Base-by-base conservation (phyloP, 148 eudicot species). In the Persicaria tinctoria region DNA sequence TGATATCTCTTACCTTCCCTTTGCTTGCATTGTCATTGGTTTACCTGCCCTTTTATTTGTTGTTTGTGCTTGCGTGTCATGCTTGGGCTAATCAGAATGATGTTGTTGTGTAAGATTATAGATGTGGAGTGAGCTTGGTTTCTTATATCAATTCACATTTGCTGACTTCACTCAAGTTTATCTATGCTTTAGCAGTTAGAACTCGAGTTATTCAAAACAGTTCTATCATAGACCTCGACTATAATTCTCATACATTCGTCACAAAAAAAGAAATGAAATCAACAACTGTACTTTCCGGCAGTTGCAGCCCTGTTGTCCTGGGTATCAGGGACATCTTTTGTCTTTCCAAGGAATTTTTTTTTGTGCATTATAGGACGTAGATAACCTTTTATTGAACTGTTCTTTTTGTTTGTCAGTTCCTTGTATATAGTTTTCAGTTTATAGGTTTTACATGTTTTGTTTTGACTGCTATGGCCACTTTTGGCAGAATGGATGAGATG, bases 401-500 rank as follows among this genome's bases (percentile, higher is more conserved):
- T 69, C 13, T 69, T n/a, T 69, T 46, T 32, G 16, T 17, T 69
- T 69, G 18, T 6, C n/a, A 27, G 16, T 32, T 32, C 73, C 17
- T 49, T 72, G 56, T 20, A 50, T 72, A 13, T 49, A 72, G 17
- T 2, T 5, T 27, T 0, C n/a, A 10, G 6, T 54, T 74, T 6
- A 38, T 54, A 45, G 41, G 27, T 46, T 50, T 23, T 72, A 6
- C 13, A 18, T 72, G 47, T 48, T 49, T 20, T 18, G 27, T 5
- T 76, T 6, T 80, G 45, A 38, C 56, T 69, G 55, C 12, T 62
- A 66, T 74, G 72, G 44, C 46, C 41, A 23, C 46, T 48, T 76
- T 55, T 64, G 84, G 87, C 87, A 96, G 99, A 86, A 96, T 96
- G 99, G 99, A 96, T 85, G 99, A 96, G 76, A 96, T 96, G 99